A percentile compares a stretch with the other conserved stretches of the same genome.
phyloP scores from a whole-genome alignment of 2,329 filamentous ascomycete genomes.

The Fusarium sp. region DNA sequence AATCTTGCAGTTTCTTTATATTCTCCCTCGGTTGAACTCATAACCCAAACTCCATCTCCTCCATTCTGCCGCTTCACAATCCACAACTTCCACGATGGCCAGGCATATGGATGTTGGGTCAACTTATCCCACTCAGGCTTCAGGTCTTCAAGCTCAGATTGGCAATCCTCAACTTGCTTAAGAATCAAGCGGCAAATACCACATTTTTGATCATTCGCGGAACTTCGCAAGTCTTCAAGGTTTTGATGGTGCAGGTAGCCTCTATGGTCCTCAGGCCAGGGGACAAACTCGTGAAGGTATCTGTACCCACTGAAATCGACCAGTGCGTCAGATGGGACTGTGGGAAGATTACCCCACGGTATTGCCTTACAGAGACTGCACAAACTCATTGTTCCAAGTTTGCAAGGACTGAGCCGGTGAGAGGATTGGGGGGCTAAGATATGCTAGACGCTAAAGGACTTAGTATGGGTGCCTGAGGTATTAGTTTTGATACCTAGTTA shows the following conservation, averaged over 20 bases:
- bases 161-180: not conserved
- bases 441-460: too few relatives aligned
- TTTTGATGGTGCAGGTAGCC: constrained; percentile 6
- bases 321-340: rapidly evolving
- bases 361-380: not conserved
- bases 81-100: constrained; percentile 21
- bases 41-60: constrained; percentile 10
- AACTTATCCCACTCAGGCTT: not conserved
- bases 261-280: not conserved
- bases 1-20: not conserved
- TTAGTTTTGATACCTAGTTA: too few relatives aligned
- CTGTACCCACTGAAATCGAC: not conserved
- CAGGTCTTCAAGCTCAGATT: not conserved
- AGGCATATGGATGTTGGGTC: rapidly evolving
- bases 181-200: constrained; percentile 2
- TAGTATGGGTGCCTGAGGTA: too few relatives aligned
- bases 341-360: not conserved
- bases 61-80: not conserved
- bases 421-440: not conserved
- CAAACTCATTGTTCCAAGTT: not conserved
- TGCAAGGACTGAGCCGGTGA: not conserved
- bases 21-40: not conserved
- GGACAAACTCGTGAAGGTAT: not conserved
- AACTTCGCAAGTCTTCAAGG: not conserved
- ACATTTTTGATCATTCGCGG: not conserved